Percentiles rank a stretch among this genome's conserved stretches.
phyloP scores from a whole-genome alignment of 2,329 filamentous ascomycete species.

The Volutella citrinella region DNA sequence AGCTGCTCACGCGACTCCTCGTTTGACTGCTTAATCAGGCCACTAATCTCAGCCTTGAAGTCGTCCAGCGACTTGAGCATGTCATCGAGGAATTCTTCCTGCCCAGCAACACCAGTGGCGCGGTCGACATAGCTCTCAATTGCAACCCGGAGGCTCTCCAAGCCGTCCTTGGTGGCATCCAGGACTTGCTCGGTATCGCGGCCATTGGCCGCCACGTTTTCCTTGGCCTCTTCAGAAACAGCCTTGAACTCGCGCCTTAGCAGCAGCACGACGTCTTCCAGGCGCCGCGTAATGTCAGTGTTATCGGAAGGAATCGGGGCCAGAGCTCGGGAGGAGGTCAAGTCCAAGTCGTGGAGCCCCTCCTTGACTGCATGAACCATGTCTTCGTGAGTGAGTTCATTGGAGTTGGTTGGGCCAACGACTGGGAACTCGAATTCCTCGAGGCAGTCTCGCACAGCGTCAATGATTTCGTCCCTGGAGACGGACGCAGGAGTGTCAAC shows the following conservation, averaged over 20 bases:
- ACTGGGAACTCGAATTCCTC: slow-evolving; percentile 79
- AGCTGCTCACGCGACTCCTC: slow-evolving; percentile 60
- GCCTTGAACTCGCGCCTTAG: slow-evolving; percentile 59
- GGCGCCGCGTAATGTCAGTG: slow-evolving; percentile 50
- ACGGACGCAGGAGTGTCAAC: slow-evolving; percentile 67
- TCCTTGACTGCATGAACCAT: slow-evolving; percentile 63
- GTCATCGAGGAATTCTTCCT: slow-evolving; percentile 74
- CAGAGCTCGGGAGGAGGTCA: slow-evolving; percentile 39
- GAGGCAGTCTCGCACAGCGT: slow-evolving; percentile 80
- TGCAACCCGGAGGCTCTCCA: slow-evolving; percentile 75
- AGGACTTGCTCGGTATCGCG: slow-evolving; percentile 85
- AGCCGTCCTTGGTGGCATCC: slow-evolving; percentile 81
- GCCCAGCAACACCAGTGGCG: slow-evolving; percentile 63
- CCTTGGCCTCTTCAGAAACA: slow-evolving; percentile 64
- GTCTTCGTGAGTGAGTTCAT: slow-evolving; percentile 57
- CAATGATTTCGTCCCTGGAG: slow-evolving; percentile 79
- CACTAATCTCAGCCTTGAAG: slow-evolving; percentile 65
- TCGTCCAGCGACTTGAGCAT: slow-evolving; percentile 63
- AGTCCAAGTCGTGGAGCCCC: slow-evolving; percentile 51
- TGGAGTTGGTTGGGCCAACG: slow-evolving; percentile 52
- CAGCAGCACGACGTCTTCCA: slow-evolving; percentile 63
- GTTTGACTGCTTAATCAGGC: slow-evolving; percentile 50
- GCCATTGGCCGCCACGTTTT: slow-evolving; percentile 75
- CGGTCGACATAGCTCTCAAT: slow-evolving; percentile 80
- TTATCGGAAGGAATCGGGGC: slow-evolving; percentile 41